Evolutionary conservation across 768 basidiomycete genomes (phyloP), one percentile per base, ranked within the genome.

Genomic region (Serendipita sp.): DNA sequence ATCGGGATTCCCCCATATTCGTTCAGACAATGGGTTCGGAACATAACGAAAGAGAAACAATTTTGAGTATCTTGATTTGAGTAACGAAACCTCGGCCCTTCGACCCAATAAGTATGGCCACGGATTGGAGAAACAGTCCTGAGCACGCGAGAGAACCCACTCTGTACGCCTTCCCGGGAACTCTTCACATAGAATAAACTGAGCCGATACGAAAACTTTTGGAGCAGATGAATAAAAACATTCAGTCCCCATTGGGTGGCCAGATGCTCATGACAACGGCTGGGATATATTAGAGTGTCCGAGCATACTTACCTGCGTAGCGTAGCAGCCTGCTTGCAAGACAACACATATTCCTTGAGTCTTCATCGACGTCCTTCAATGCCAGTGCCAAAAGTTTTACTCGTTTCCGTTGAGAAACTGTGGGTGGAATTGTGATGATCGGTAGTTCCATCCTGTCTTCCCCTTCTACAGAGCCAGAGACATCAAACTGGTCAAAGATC

Each of bases 41-140:
- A 72, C 5, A 74, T 69, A 16, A 66, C 68, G 55, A 11, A 76
- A 76, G 27, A 88, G 71, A 71, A 87, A 85, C 3, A 83, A 83
- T 10, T 65, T 64, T 8, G 72, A 67, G 69, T 81, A 85, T n/a
- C 68, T 67, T 2, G 64, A 64, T 63, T 73, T 76, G 44, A 80
- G 75, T 16, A 63, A 64, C 0, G 65, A 44, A 1, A 71, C 68
- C 70, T 87, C 85, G 11, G 68, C 66, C 64, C 75, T 69, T n/a
- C 87, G 80, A 23, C 74, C 69, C 31, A 72, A 72, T 37, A 88
- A 76, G 70, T 88, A 88, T 5, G 87, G 85, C 88, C 88, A 90
- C 69, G 85, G 75, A 67, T 88, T 82, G 0, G 78, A 81, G 73
- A 78, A 82, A 16, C 75, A 76, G 23, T 65, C 72, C 15, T 79